Evolutionary conservation across 306 rosid species (phyloP).

Genomic region (Bauhinia variegata): DNA sequence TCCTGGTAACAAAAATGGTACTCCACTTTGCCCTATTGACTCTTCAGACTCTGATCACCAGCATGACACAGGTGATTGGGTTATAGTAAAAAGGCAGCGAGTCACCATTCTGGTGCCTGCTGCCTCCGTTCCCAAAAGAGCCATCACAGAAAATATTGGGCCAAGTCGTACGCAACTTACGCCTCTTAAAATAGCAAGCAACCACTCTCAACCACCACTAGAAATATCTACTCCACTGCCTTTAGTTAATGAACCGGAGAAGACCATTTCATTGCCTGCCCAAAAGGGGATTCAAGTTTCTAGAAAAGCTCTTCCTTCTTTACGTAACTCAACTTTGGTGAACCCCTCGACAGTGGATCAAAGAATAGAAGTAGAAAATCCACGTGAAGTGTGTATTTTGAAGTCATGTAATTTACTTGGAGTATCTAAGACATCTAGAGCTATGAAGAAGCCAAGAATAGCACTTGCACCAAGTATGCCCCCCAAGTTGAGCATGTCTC

Average conservation of each 20-base stretch:
- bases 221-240: slow-evolving; percentile 39
- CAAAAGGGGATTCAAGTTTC: slow-evolving; percentile 33
- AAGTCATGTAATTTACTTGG: slow-evolving; percentile 47
- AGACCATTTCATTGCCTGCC: slow-evolving; percentile 26
- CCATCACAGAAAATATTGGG: slow-evolving; percentile 43
- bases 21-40: slow-evolving; percentile 39
- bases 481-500: slow-evolving; percentile 40
- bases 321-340: slow-evolving; percentile 39
- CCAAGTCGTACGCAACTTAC: slow-evolving; percentile 50
- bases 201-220: slow-evolving; percentile 36
- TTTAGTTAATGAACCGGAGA: slow-evolving; percentile 47
- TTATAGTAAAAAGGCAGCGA: slow-evolving; percentile 83
- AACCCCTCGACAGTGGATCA: slow-evolving; percentile 39
- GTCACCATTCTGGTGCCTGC: slow-evolving; percentile 76
- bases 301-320: slow-evolving; percentile 40
- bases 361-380: slow-evolving; percentile 43
- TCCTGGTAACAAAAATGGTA: slow-evolving; percentile 37
- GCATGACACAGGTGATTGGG: slow-evolving; percentile 63
- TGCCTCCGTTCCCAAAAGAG: slow-evolving; percentile 40
- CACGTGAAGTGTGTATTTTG: slow-evolving; percentile 36
- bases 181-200: slow-evolving; percentile 38
- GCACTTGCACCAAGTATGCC: slow-evolving; percentile 43
- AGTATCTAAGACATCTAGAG: slow-evolving; percentile 49
- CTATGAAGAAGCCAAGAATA: slow-evolving; percentile 47
- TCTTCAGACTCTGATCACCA: slow-evolving; percentile 41